A percentile compares a stretch with the other conserved stretches of the same genome.
These are phyloP conservation scores for Diospyros kaki DNA, from an alignment of 148 eudicot species.

Conservation along the genomic window DNA sequence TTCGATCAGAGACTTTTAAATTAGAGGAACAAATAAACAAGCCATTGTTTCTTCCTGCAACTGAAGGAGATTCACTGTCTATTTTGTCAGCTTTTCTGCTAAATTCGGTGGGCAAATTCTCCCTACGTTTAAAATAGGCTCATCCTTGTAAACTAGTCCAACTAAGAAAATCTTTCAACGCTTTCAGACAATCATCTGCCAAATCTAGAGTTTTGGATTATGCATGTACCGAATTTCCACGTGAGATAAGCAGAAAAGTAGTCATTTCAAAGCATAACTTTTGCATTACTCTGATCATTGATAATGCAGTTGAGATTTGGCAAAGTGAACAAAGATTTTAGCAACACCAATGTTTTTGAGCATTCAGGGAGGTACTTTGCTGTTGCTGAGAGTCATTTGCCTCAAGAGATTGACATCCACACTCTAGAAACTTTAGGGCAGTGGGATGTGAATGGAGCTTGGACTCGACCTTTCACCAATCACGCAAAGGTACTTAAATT, in stretches of 20 bases:
- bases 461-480: conserved; percentile 41
- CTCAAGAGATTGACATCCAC: conserved; percentile 37
- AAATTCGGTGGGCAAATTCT: conserved; percentile 19
- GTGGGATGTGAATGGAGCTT: conserved; percentile 36
- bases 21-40: conserved; percentile 20
- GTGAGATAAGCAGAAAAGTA: not conserved
- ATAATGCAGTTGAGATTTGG: conserved; percentile 38
- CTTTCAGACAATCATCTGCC: no score
- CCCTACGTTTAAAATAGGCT: not conserved
- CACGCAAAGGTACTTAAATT: conserved; percentile 36
- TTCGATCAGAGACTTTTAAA: conserved; percentile 29
- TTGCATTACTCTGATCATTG: not conserved
- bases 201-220: no score
- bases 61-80: conserved; percentile 32
- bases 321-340: conserved; percentile 21
- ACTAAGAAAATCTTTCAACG: no score
- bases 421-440: conserved; percentile 27
- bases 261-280: no score
- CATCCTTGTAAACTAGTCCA: not conserved
- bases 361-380: conserved; percentile 36
- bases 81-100: conserved; percentile 32
- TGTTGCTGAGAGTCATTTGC: conserved; percentile 33
- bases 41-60: conserved; percentile 34
- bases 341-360: conserved; percentile 48
- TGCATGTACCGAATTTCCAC: not conserved